A percentile compares a stretch with the other conserved stretches of the same genome.
These are phyloP conservation scores for Phytophthora rubi DNA, from an alignment of 352 stramenopile genomes.

Conservation along the genomic window DNA sequence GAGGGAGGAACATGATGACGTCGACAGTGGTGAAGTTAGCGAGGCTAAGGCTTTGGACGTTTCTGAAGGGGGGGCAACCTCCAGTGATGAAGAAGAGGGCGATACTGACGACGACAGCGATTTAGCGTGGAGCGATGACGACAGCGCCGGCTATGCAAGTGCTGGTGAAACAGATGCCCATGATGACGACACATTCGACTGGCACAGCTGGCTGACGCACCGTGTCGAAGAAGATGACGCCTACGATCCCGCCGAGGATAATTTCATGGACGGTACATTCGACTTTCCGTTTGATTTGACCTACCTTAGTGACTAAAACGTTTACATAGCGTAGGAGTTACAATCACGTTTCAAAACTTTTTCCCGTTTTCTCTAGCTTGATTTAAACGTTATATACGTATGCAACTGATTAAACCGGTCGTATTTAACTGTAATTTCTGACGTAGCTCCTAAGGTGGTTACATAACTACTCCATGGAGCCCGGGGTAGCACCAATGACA, in stretches of 20 bases:
- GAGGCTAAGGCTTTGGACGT: too few species aligned
- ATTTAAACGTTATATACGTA: background rate
- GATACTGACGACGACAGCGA: too few species aligned
- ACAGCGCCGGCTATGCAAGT: too few species aligned
- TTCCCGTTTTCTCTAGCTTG: background rate
- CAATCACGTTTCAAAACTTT: background rate
- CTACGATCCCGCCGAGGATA: background rate
- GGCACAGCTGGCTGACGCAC: background rate
- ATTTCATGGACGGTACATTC: background rate
- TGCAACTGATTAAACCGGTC: background rate
- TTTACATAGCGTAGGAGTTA: background rate
- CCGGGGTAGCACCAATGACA: background rate
- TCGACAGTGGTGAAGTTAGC: too few species aligned
- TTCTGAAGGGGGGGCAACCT: too few species aligned
- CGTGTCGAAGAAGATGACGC: background rate
- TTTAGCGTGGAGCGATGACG: too few species aligned
- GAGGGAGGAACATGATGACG: too few species aligned
- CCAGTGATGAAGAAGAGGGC: too few species aligned
- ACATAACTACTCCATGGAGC: background rate
- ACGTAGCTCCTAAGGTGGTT: background rate
- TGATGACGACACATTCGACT: background rate
- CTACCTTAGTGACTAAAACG: background rate
- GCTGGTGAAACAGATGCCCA: background rate
- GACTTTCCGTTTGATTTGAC: background rate
- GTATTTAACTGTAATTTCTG: background rate